These are phyloP conservation scores for Colletotrichum sp. DNA, from an alignment of 2,329 filamentous ascomycete species.

Conservation along the genomic window DNA sequence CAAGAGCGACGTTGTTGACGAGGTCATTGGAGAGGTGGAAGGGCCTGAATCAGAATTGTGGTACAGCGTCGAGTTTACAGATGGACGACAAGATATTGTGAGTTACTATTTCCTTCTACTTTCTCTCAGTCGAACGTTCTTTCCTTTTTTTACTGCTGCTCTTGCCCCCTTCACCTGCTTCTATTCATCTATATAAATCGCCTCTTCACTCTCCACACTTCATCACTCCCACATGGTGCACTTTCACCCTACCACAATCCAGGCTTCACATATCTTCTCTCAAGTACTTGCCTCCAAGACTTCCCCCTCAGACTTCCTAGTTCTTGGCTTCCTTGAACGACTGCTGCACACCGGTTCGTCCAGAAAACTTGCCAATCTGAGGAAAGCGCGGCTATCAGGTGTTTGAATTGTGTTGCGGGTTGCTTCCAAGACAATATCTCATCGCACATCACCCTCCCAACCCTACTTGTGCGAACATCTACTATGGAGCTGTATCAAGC, in stretches of 20 bases:
- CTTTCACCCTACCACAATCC: not conserved
- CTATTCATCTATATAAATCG: not conserved
- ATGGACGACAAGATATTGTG: slow-evolving; percentile 51
- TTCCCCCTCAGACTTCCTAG: not conserved
- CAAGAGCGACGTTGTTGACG: slow-evolving; percentile 42
- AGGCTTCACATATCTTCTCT: not conserved
- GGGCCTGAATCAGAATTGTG: slow-evolving; percentile 27
- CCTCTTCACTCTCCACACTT: not conserved
- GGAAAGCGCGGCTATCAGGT: not conserved
- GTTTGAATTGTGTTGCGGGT: not conserved
- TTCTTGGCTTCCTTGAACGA: not conserved
- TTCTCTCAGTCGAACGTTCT: not conserved
- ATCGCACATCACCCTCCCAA: not conserved
- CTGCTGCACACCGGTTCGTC: not conserved
- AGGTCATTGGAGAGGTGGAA: slow-evolving; percentile 35
- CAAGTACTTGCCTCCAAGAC: not conserved
- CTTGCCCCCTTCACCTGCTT: not conserved
- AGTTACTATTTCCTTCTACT: slow-evolving; percentile 29
- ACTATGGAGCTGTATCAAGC: not conserved
- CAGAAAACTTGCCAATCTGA: not conserved
- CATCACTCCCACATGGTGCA: not conserved
- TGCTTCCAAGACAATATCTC: not conserved
- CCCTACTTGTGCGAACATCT: not conserved
- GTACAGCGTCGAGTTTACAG: slow-evolving; percentile 49
- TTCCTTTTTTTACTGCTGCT: not conserved